A percentile compares a stretch with the other conserved stretches of the same genome.
phyloP scores from a whole-genome alignment of 176 grass and related monocot species.

The Aegilops bicornis region DNA sequence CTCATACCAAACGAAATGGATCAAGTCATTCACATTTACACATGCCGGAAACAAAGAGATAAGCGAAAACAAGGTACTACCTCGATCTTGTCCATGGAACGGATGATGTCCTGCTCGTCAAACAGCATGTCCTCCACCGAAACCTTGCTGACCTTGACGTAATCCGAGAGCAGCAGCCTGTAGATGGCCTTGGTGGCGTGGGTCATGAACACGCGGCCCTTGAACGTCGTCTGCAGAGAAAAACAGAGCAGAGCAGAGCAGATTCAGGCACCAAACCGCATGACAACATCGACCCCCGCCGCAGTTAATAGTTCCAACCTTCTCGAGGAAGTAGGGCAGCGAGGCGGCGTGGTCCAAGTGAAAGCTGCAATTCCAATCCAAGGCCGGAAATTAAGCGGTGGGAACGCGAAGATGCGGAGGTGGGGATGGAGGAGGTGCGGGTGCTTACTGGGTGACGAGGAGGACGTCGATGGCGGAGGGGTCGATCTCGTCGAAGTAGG shows the following conservation, averaged over 20 bases:
- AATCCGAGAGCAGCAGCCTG: slow-evolving; percentile 78
- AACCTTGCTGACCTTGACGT: slow-evolving; percentile 99
- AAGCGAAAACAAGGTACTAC: not conserved
- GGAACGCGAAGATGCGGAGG: too few relatives aligned
- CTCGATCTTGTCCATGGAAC: slow-evolving; percentile 97
- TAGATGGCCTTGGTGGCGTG: slow-evolving; percentile 98
- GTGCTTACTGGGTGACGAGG: slow-evolving; percentile 75
- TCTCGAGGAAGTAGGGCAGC: slow-evolving; percentile 91
- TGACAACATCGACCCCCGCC: not conserved
- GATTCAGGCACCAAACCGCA: not conserved
- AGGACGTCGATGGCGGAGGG: slow-evolving; percentile 91
- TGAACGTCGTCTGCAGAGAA: slow-evolving; percentile 78
- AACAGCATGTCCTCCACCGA: slow-evolving; percentile 94
- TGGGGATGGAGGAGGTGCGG: not conserved
- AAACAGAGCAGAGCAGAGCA: not conserved
- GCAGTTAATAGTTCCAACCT: slow-evolving; percentile 32
- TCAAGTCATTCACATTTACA: not conserved
- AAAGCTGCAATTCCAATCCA: slow-evolving; percentile 58
- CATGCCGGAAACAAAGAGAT: not conserved
- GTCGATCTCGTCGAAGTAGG: slow-evolving; percentile 98
- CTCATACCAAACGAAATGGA: not conserved
- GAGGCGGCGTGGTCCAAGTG: slow-evolving; percentile 98
- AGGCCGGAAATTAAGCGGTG: not conserved
- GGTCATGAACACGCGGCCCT: slow-evolving; percentile 93
- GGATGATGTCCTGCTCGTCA: slow-evolving; percentile 82